Conservation (phyloP, 176 grass and related monocot genomes). For the Eragrostis nindensis region DNA sequence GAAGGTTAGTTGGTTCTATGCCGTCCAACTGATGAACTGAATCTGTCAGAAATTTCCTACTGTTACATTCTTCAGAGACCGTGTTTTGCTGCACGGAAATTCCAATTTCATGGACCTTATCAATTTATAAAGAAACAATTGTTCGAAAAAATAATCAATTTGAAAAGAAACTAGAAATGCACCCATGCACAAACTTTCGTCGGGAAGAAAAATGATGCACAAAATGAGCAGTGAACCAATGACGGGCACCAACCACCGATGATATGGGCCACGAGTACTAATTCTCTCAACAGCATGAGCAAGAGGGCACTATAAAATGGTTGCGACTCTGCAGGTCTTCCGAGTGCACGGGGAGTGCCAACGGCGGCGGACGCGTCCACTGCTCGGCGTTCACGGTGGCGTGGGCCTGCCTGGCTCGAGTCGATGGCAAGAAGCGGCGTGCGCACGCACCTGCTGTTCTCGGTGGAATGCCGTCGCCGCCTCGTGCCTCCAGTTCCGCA, state of each 20-base stretch:
- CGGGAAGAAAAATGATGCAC: too few species aligned
- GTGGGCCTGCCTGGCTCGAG: constrained; percentile 73
- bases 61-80: neutral
- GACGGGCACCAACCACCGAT: constrained; percentile 25
- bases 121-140: neutral
- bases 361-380: constrained; percentile 30
- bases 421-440: constrained; percentile 20
- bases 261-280: too few species aligned
- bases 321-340: neutral
- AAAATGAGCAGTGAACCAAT: neutral
- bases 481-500: constrained; percentile 62
- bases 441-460: constrained; percentile 78
- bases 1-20: neutral
- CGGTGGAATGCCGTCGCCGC: constrained; percentile 77
- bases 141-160: too few species aligned
- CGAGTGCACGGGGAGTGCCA: too few species aligned
- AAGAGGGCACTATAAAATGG: constrained; percentile 28
- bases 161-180: too few species aligned
- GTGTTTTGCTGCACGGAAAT: constrained; percentile 9
- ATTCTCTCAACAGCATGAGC: neutral
- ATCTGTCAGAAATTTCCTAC: neutral
- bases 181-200: too few species aligned
- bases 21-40: too few species aligned
- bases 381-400: constrained; percentile 88
- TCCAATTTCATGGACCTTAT: neutral